Evolutionary conservation across 2,329 filamentous ascomycete species (phyloP).

Genomic region (Remersonia thermophila): DNA sequence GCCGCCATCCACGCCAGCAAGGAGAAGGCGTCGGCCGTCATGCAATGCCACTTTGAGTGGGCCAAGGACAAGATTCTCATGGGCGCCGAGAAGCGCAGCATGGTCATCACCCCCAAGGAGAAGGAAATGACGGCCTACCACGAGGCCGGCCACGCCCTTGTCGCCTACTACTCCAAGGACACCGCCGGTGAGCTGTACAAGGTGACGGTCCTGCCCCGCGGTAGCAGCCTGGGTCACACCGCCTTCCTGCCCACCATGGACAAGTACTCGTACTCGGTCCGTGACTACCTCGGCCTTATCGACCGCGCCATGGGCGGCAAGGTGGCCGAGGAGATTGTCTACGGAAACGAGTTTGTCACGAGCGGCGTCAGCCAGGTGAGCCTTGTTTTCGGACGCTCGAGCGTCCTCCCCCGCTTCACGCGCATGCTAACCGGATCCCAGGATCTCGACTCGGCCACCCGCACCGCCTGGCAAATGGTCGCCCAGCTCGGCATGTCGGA

Average conservation of each 20-base stretch:
- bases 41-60: slow-evolving; percentile 80
- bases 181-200: slow-evolving; percentile 78
- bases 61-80: slow-evolving; percentile 97
- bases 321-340: slow-evolving; percentile 75
- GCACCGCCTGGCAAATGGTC: slow-evolving; percentile 76
- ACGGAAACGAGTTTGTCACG: slow-evolving; percentile 81
- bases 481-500: slow-evolving; percentile 83
- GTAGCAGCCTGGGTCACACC: slow-evolving; percentile 74
- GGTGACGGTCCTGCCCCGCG: slow-evolving; percentile 89
- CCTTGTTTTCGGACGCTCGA: slow-evolving; percentile 16
- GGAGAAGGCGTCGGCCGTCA: slow-evolving; percentile 62
- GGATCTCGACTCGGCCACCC: slow-evolving; percentile 77
- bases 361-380: slow-evolving; percentile 71
- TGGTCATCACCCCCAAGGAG: slow-evolving; percentile 84
- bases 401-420: neutral
- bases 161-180: slow-evolving; percentile 67
- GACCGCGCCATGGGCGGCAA: slow-evolving; percentile 71
- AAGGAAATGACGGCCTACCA: slow-evolving; percentile 96
- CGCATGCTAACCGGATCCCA: slow-evolving; percentile 24
- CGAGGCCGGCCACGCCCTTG: slow-evolving; percentile 89
- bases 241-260: slow-evolving; percentile 83
- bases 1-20: slow-evolving; percentile 91
- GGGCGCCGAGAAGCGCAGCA: slow-evolving; percentile 83
- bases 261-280: slow-evolving; percentile 77
- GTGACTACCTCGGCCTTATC: slow-evolving; percentile 57